These are phyloP conservation scores for Linnemannia schmuckeri DNA, from an alignment of 192 early-diverging fungal genomes.

Conservation along the genomic window DNA sequence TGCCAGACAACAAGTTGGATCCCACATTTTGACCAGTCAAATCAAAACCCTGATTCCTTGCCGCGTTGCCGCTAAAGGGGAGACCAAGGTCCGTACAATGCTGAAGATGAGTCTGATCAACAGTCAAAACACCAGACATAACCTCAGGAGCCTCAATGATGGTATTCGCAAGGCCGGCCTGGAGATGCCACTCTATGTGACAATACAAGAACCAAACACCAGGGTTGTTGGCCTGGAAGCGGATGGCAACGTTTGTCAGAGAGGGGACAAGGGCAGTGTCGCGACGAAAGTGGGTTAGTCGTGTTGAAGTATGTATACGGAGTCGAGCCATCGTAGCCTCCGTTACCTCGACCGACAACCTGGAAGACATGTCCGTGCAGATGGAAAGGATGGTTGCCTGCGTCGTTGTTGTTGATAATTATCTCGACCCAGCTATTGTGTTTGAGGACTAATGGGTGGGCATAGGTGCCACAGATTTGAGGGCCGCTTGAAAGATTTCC, in stretches of 20 bases:
- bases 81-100: constrained; percentile 68
- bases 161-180: constrained; percentile 67
- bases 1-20: constrained; percentile 58
- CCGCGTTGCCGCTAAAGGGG: constrained; percentile 70
- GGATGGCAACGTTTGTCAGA: background rate
- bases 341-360: constrained; percentile 63
- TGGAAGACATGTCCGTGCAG: constrained; percentile 80
- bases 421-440: constrained; percentile 69
- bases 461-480: constrained; percentile 64
- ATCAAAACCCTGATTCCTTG: constrained; percentile 67
- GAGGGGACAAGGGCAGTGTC: constrained; percentile 74
- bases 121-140: background rate
- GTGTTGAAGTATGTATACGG: constrained; percentile 37
- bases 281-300: constrained; percentile 62
- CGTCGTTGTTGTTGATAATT: constrained; percentile 74
- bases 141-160: constrained; percentile 65
- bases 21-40: constrained; percentile 61
- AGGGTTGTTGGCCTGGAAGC: constrained; percentile 42
- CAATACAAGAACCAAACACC: constrained; percentile 57
- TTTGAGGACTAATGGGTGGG: constrained; percentile 61
- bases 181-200: constrained; percentile 65
- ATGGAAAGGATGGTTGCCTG: constrained; percentile 75
- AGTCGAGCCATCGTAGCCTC: constrained; percentile 56
- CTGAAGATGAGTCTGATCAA: constrained; percentile 59
- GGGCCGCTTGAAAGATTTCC: constrained; percentile 60